A percentile compares a stretch with the other conserved stretches of the same genome.
These are phyloP conservation scores for Suillus paluster DNA, from an alignment of 768 basidiomycete genomes.

Conservation along the genomic window DNA sequence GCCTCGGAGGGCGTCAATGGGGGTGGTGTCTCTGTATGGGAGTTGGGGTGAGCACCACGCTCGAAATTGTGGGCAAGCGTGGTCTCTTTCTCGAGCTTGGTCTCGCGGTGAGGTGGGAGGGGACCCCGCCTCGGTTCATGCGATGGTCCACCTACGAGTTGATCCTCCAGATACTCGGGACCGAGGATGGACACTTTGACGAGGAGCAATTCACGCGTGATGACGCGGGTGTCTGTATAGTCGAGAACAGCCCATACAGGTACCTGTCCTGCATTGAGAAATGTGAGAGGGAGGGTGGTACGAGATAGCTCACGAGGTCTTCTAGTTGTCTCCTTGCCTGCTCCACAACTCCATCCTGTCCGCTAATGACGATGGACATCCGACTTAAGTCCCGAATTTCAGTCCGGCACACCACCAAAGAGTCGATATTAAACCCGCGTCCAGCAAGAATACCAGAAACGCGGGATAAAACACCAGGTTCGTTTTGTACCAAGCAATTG, in stretches of 20 bases:
- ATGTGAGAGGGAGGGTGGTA: background rate
- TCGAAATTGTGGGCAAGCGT: conserved; percentile 81
- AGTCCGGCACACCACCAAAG: conserved; percentile 95
- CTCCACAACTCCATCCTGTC: conserved; percentile 97
- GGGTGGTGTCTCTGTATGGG: conserved; percentile 19
- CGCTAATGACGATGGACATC: conserved; percentile 97
- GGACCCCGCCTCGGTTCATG: conserved; percentile 67
- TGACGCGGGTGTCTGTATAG: conserved; percentile 91
- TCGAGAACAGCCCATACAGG: conserved; percentile 99
- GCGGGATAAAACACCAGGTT: conserved; percentile 98
- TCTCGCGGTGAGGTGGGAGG: conserved; percentile 30
- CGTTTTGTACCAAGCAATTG: conserved; percentile 98
- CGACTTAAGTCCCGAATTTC: conserved; percentile 96
- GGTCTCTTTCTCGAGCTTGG: conserved; percentile 74
- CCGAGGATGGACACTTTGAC: conserved; percentile 98
- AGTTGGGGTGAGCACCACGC: conserved; percentile 49
- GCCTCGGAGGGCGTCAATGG: conserved; percentile 80
- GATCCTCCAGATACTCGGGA: conserved; percentile 94
- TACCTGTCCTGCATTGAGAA: conserved; percentile 57
- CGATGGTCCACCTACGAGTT: conserved; percentile 83
- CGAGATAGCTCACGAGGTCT: conserved; percentile 73
- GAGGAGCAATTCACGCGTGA: conserved; percentile 92
- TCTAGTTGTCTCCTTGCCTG: conserved; percentile 96
- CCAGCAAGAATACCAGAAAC: conserved; percentile 98
- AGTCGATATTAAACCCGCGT: conserved; percentile 98